phyloP scores from a whole-genome alignment of 2,329 filamentous ascomycete species.

The Chrysoporthe puriensis region DNA sequence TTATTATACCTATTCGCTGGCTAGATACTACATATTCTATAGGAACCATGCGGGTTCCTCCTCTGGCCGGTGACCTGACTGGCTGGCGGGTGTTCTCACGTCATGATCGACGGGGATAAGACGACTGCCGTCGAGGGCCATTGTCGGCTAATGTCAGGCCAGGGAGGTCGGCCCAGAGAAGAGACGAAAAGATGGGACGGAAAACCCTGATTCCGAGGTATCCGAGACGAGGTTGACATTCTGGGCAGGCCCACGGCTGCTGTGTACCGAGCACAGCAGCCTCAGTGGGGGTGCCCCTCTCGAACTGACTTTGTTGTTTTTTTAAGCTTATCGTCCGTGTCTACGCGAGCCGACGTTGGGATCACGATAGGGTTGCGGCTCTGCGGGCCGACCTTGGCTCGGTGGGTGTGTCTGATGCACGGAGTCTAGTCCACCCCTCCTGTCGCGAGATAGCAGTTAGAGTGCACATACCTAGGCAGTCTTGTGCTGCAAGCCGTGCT shows the following conservation, averaged over 20 bases:
- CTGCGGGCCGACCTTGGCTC: slow-evolving; percentile 14
- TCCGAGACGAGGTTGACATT: not conserved
- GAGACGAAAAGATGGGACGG: slow-evolving; percentile 1
- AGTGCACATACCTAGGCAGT: not conserved
- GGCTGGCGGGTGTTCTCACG: slow-evolving; percentile 8
- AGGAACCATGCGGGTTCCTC: not conserved
- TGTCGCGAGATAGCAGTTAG: not conserved
- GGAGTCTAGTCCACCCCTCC: not conserved
- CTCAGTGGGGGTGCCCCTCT: too few relatives aligned
- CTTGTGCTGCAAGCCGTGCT: not conserved
- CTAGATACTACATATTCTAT: not conserved
- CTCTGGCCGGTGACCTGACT: not conserved
- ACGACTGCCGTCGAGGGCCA: slow-evolving; percentile 13
- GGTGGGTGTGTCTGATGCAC: slow-evolving; percentile 4
- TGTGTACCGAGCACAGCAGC: too few relatives aligned
- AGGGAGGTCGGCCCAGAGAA: not conserved
- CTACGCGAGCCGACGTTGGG: not conserved
- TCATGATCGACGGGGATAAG: slow-evolving; percentile 20
- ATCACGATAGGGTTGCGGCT: slow-evolving; percentile 16
- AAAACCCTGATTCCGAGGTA: not conserved
- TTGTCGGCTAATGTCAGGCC: slow-evolving; percentile 2
- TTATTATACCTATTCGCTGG: slow-evolving; percentile 1
- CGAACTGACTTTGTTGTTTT: not conserved
- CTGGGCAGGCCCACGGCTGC: not conserved
- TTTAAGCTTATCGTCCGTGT: not conserved